Conservation (phyloP, 2,329 filamentous ascomycete species). For the Aplosporella prunicola region DNA sequence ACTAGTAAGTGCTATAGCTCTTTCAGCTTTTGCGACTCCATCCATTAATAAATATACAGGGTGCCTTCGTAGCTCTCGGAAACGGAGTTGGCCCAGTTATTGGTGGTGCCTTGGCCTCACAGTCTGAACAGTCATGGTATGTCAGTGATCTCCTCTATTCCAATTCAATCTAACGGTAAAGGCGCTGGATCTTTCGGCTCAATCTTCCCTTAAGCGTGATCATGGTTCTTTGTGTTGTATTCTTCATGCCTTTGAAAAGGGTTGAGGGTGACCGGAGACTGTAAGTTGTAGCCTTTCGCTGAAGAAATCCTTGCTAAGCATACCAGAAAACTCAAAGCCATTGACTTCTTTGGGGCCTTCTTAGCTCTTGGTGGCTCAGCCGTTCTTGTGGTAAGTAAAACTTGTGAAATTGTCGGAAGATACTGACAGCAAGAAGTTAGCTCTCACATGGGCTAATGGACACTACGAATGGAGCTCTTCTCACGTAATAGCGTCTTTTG, state of each 20-base stretch:
- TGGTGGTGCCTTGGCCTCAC: slow-evolving; percentile 40
- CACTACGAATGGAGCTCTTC: slow-evolving; percentile 45
- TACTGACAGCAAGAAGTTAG: slow-evolving; percentile 29
- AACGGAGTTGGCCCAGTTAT: slow-evolving; percentile 48
- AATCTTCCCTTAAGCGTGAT: slow-evolving; percentile 45
- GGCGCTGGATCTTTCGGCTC: slow-evolving; percentile 24
- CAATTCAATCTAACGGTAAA: background rate
- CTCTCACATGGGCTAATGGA: slow-evolving; percentile 44
- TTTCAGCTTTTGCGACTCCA: background rate
- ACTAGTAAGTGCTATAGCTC: slow-evolving; percentile 12
- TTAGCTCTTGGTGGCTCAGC: slow-evolving; percentile 39
- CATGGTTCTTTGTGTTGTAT: slow-evolving; percentile 39
- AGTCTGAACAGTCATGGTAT: slow-evolving; percentile 13
- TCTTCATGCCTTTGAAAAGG: slow-evolving; percentile 49
- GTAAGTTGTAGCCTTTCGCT: slow-evolving; percentile 4
- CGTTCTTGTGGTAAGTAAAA: slow-evolving; percentile 30
- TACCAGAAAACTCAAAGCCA: slow-evolving; percentile 36
- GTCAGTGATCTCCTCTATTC: background rate
- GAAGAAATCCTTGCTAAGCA: slow-evolving; percentile 14
- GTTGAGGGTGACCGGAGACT: slow-evolving; percentile 42
- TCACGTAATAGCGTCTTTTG: slow-evolving; percentile 43
- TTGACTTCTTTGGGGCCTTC: slow-evolving; percentile 42
- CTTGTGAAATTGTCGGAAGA: slow-evolving; percentile 33
- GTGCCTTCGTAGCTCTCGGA: slow-evolving; percentile 44
- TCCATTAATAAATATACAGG: slow-evolving; percentile 19